Base-by-base conservation (phyloP, 73 alveolate species). In the Stentor roeselii region DNA sequence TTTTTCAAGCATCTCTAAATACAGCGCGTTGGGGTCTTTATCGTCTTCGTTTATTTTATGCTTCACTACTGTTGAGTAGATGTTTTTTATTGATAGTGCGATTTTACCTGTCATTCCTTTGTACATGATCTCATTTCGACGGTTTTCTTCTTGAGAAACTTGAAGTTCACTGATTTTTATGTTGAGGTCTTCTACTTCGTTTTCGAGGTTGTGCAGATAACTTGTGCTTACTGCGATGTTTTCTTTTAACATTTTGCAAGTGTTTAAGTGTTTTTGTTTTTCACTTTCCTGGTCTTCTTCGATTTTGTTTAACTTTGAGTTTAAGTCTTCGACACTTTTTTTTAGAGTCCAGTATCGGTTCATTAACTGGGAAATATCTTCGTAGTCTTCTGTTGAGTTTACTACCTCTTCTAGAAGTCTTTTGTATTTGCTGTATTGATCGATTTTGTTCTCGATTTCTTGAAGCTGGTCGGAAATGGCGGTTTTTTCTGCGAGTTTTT, bases 91-190 rank as follows among this genome's bases (percentile, higher is more conserved):
- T 34, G 80, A 21, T 32, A 67, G 41, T 1, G 37, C 80, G 14
- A 67, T 67, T 67, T 67, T 67, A 1, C 80, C 80, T 27, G 80
- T 67, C 41, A 67, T 67, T 30, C 80, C 80, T 34, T 67, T 67
- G 2, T 32, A 32, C 37, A 67, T 21, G 34, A 67, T 67, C 37
- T 32, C 37, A 21, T 67, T 32, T 34, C 37, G 21, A 27, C 80
- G 21, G 21, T 14, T 30, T 21, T 67, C 80, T 34, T 67, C 80
- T 34, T 67, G 80, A 21, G 21, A 27, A 1, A n/a, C 37, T 67
- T 67, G 41, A 27, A 67, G 34, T 27, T 15, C 41, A 0, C 42
- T 30, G 34, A 67, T 67, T 32, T 67, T 21, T 34, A 40, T 67
- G 41, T 67, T 67, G 14, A 67, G 80, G 37, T 67, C 80, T 11